Evolutionary conservation across 441 rosid genomes (phyloP).

Genomic region (Populus trichocarpa): DNA sequence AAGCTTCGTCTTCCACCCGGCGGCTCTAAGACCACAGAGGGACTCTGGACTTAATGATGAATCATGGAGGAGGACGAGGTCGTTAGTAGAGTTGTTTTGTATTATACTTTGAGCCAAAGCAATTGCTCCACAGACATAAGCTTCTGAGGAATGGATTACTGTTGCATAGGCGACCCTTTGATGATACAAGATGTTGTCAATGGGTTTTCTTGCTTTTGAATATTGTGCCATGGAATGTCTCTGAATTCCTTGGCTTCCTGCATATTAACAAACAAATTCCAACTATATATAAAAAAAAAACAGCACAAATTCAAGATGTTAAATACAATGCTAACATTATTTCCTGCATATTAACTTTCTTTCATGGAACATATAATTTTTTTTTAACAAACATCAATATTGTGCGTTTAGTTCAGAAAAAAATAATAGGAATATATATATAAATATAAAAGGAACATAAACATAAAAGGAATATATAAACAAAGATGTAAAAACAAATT

Average conservation of each 20-base stretch:
- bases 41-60: conserved; percentile 37
- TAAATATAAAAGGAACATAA: no score
- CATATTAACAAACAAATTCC: background rate
- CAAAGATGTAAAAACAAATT: no score
- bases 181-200: background rate
- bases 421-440: no score
- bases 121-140: conserved; percentile 75
- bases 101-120: conserved; percentile 69
- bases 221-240: background rate
- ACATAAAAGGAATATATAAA: no score
- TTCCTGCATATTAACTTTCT: no score
- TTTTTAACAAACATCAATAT: no score
- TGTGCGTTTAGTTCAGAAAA: no score
- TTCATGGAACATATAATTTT: no score
- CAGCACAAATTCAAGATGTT: background rate
- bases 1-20: conserved; percentile 59
- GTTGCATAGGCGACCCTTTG: conserved; percentile 61
- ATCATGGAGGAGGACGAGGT: conserved; percentile 73
- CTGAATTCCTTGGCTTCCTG: conserved; percentile 35
- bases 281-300: background rate
- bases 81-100: conserved; percentile 37
- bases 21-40: conserved; percentile 35
- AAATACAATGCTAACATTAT: background rate
- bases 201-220: background rate
- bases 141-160: conserved; percentile 69